These are phyloP conservation scores for Xylariaceae sp. DNA, from an alignment of 2,329 filamentous ascomycete genomes.

Conservation along the genomic window DNA sequence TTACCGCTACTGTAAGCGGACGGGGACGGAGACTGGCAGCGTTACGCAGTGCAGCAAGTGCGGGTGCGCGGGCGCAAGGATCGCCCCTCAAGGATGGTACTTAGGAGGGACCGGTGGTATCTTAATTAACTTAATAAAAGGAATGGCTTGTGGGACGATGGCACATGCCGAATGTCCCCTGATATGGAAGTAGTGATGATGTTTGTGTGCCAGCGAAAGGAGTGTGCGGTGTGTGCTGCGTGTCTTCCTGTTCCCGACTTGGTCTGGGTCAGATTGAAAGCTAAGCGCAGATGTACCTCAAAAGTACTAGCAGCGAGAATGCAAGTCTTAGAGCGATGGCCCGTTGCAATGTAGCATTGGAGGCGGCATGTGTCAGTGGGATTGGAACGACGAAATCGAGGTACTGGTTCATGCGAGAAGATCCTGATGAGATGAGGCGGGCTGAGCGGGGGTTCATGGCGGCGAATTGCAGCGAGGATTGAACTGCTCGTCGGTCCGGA, in stretches of 20 bases:
- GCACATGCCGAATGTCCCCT: constrained; percentile 12
- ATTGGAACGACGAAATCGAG: constrained; percentile 4
- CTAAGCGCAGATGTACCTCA: too few relatives aligned
- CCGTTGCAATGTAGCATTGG: constrained; percentile 4
- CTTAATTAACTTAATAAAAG: too few relatives aligned
- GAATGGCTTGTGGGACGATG: constrained; percentile 15
- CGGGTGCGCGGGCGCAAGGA: background rate
- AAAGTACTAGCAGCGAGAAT: too few relatives aligned
- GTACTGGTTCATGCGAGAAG: constrained; percentile 6
- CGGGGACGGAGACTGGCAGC: constrained; percentile 20
- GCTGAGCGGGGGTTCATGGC: background rate
- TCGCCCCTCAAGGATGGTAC: constrained; percentile 6
- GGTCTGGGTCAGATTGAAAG: too few relatives aligned
- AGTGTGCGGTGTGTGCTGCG: too few relatives aligned
- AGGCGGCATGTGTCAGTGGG: background rate
- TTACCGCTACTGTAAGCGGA: background rate
- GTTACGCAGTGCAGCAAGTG: constrained; percentile 18
- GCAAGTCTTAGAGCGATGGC: too few relatives aligned
- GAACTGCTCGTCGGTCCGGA: too few relatives aligned
- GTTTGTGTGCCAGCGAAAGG: constrained; percentile 5
- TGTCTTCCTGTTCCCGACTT: too few relatives aligned
- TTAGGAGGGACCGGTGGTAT: constrained; percentile 1
- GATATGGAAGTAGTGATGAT: constrained; percentile 14
- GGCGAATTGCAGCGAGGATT: too few relatives aligned
- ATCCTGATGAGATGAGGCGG: background rate